Evolutionary conservation across 2,329 filamentous ascomycete genomes (phyloP), one percentile per base, ranked within the genome.

Genomic region (Metarhizium humberi): DNA sequence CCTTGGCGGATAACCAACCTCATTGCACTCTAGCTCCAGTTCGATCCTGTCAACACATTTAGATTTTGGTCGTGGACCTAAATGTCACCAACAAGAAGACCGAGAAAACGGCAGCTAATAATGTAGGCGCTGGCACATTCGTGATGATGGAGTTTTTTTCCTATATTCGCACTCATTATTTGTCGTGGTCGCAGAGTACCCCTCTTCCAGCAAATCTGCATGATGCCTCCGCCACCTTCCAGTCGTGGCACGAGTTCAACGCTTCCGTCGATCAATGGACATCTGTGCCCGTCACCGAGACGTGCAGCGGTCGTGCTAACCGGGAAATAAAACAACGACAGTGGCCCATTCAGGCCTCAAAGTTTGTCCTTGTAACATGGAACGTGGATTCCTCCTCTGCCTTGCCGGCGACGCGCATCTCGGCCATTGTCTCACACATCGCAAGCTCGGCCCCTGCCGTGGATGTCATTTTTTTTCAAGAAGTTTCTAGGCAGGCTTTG

Each of bases 391-490:
- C 20, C n/a, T 20, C 43, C 7, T 46, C 18, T 6, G 2, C n/a
- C 7, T 50, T 18, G 47, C 47, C 47, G 29, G 47, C 47, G 32
- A 10, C 29, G 3, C 47, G 47, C 29, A 50, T 50, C 4, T 50
- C 47, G 16, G 64, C 61, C 7, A 65, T 73, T 7, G 30, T 72
- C 4, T 63, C 61, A 3, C 56, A 58, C 32, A 54, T 68, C 18
- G 51, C 58, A 13, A 43, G 32, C n/a, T 49, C 57, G 2, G 29
- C 32, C 6, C 58, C 61, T 6, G n/a, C 51, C 0, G 59, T 61
- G 11, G 61, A 70, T 59, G 50, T 71, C 16, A 60, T 71, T n/a
- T 71, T 72, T 47, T 53, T 72, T 7, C 70, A 72, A 52, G 70
- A 72, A 57, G 63, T 71, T 6, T 66, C 64, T 1, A 56, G 34